Percentiles rank a stretch among this genome's conserved stretches.
These are phyloP conservation scores for Delphinella strobiligena DNA, from an alignment of 2,329 filamentous ascomycete genomes.

Conservation along the genomic window DNA sequence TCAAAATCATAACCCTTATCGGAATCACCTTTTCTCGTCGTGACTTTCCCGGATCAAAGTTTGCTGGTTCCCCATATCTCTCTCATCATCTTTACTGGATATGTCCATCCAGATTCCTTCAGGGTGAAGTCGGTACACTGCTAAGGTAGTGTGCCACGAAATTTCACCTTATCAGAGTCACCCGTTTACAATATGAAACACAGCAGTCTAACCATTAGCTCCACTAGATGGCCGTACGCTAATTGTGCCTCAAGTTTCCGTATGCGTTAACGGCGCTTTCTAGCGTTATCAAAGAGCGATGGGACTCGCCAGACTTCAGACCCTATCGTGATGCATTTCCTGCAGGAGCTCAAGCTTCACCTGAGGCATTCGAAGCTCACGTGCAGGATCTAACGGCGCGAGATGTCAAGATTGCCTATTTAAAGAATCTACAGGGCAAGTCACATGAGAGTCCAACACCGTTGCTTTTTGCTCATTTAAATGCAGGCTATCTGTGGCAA, in stretches of 20 bases:
- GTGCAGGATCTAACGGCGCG: slow-evolving; percentile 57
- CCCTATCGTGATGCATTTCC: slow-evolving; percentile 63
- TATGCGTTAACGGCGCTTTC: slow-evolving; percentile 60
- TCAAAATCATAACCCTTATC: too few relatives aligned
- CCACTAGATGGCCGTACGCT: too few relatives aligned
- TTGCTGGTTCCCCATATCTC: too few relatives aligned
- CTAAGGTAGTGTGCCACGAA: too few relatives aligned
- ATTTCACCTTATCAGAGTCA: too few relatives aligned
- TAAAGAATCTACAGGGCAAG: slow-evolving; percentile 61
- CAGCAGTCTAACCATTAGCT: too few relatives aligned
- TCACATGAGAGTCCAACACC: not conserved
- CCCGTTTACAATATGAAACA: too few relatives aligned
- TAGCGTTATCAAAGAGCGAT: slow-evolving; percentile 50
- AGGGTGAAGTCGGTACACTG: too few relatives aligned
- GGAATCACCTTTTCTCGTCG: too few relatives aligned
- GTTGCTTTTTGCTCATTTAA: slow-evolving; percentile 14
- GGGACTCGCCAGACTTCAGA: slow-evolving; percentile 53
- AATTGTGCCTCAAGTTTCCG: slow-evolving; percentile 52
- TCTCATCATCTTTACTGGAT: too few relatives aligned
- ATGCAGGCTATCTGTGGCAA: slow-evolving; percentile 57
- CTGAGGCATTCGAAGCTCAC: slow-evolving; percentile 50
- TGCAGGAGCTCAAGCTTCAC: slow-evolving; percentile 46
- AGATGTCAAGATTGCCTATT: slow-evolving; percentile 64
- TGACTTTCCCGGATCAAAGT: too few relatives aligned
- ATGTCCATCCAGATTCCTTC: too few relatives aligned